These are phyloP conservation scores for Annulohypoxylon moriforme DNA, from an alignment of 495 filamentous ascomycete genomes.

Conservation along the genomic window DNA sequence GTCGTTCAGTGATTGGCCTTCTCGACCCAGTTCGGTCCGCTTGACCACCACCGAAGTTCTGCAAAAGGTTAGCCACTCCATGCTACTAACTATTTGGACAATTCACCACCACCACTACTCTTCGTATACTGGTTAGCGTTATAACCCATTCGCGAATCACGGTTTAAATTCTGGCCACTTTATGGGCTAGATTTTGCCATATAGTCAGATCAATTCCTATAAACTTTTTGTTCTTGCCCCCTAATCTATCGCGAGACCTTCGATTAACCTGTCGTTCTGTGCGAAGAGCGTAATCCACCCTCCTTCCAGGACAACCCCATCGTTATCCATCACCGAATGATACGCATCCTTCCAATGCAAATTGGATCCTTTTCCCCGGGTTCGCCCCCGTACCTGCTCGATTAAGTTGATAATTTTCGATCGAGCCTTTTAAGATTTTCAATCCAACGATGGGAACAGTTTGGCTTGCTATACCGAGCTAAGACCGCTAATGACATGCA, in stretches of 20 bases:
- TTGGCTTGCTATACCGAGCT: conserved; percentile 15
- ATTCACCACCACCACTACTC: background rate
- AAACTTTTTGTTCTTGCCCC: conserved; percentile 7
- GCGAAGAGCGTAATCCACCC: conserved; percentile 3
- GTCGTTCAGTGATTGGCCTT: conserved; percentile 30
- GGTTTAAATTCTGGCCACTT: conserved; percentile 4
- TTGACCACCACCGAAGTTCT: conserved; percentile 28
- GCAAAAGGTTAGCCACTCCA: conserved; percentile 12
- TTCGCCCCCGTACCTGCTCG: conserved; percentile 22
- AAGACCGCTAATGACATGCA: background rate
- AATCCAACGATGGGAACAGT: background rate
- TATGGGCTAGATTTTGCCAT: conserved; percentile 7
- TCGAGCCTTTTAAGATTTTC: conserved; percentile 15
- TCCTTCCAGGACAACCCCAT: conserved; percentile 4
- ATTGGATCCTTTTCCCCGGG: conserved; percentile 39
- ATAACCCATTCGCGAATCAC: conserved; percentile 26
- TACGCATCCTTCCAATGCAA: conserved; percentile 31
- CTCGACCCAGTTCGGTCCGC: conserved; percentile 18
- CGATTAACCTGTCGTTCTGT: conserved; percentile 4
- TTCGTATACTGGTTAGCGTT: conserved; percentile 21
- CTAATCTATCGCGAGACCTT: conserved; percentile 10
- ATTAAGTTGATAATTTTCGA: conserved; percentile 22
- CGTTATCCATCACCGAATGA: conserved; percentile 3
- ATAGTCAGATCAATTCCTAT: conserved; percentile 2
- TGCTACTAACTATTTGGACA: conserved; percentile 3